A percentile compares a stretch with the other conserved stretches of the same genome.
Evolutionary conservation across 495 filamentous ascomycete genomes (phyloP).

Genomic region (Penicillium turbatum): DNA sequence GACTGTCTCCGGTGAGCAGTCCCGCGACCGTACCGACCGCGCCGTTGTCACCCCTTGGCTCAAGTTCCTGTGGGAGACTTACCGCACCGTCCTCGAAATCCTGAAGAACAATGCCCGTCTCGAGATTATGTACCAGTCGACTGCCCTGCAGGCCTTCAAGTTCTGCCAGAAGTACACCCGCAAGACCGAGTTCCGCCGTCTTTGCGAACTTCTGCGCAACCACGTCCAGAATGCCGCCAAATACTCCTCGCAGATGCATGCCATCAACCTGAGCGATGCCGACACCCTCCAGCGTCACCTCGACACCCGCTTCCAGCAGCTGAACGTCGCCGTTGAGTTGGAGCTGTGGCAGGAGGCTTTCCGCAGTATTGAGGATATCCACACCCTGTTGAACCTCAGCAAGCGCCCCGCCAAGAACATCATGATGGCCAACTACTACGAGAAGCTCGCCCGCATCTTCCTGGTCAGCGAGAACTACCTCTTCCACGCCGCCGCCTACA

Average conservation of each 20-base stretch:
- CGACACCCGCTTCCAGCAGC: conserved; percentile 95
- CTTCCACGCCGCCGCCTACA: conserved; percentile 97
- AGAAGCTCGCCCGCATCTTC: conserved; percentile 97
- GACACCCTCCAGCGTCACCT: conserved; percentile 96
- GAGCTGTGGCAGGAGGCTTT: conserved; percentile 99
- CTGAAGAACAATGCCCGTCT: conserved; percentile 97
- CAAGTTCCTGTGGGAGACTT: conserved; percentile 99
- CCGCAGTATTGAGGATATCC: conserved; percentile 97
- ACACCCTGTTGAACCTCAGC: conserved; percentile 96
- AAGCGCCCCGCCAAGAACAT: conserved; percentile 99
- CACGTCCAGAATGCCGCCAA: conserved; percentile 99
- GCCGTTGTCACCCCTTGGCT: conserved; percentile 98
- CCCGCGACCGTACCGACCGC: conserved; percentile 90
- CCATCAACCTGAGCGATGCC: conserved; percentile 96
- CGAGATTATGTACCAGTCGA: conserved; percentile 97
- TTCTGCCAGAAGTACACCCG: conserved; percentile 97
- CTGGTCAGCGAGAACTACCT: conserved; percentile 98
- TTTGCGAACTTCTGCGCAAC: conserved; percentile 96
- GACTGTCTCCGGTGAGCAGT: conserved; percentile 97
- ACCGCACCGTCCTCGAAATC: conserved; percentile 96
- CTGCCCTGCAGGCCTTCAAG: conserved; percentile 94
- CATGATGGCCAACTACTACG: conserved; percentile 99
- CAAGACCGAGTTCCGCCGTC: conserved; percentile 97
- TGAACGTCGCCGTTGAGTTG: conserved; percentile 96
- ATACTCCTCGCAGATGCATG: conserved; percentile 98